Conservation (phyloP, 305 asterid species). For the Solanum hybrid region DNA sequence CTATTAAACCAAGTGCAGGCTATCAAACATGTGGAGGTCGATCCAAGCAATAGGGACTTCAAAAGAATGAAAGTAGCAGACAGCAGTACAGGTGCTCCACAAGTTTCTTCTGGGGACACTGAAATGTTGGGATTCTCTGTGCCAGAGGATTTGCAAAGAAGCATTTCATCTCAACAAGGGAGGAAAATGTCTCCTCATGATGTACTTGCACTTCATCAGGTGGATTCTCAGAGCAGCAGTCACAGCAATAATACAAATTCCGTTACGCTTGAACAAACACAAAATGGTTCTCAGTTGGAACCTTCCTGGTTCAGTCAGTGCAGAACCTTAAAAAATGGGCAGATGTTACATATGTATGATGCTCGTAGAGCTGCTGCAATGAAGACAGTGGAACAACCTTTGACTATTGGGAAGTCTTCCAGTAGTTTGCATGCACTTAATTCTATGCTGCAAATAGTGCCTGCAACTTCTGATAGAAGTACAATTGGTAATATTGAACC, state of each 20-base stretch:
- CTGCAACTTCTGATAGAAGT: constrained; percentile 3
- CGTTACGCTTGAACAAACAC: constrained; percentile 21
- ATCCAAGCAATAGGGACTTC: constrained; percentile 46
- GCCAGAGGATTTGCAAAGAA: constrained; percentile 31
- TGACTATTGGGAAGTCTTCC: constrained; percentile 9
- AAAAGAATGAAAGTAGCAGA: constrained; percentile 53
- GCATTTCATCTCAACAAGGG: constrained; percentile 27
- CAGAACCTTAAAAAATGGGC: constrained; percentile 15
- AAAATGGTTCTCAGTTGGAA: constrained; percentile 20
- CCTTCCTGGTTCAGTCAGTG: constrained; percentile 13
- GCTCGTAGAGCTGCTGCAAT: constrained; percentile 4
- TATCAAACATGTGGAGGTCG: constrained; percentile 34
- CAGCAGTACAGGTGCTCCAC: constrained; percentile 24
- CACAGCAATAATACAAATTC: constrained; percentile 15
- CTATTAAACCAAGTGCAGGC: constrained; percentile 34
- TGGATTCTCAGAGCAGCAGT: constrained; percentile 29
- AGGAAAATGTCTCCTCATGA: constrained; percentile 35
- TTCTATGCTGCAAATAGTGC: constrained; percentile 2
- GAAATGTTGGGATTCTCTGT: constrained; percentile 27
- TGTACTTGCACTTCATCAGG: constrained; percentile 22
- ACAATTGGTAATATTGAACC: neutral
- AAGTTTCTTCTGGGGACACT: constrained; percentile 38
- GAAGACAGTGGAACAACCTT: constrained; percentile 5
- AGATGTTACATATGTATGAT: constrained; percentile 10
- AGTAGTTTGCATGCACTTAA: constrained; percentile 1